Evolutionary conservation across 2,329 filamentous ascomycete genomes (phyloP).

Genomic region (Diaporthe sp.): DNA sequence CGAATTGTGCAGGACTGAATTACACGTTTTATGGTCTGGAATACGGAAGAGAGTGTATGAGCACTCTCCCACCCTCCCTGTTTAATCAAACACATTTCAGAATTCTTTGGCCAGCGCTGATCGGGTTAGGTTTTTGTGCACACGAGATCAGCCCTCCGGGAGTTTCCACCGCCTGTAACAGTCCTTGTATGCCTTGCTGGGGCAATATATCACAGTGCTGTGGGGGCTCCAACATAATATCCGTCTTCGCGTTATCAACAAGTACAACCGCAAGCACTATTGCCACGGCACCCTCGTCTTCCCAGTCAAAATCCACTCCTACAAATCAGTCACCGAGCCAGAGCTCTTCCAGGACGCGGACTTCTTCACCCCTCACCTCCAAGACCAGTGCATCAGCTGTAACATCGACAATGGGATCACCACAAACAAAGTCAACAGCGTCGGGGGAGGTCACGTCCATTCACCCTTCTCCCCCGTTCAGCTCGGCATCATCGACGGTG

Average conservation of each 20-base stretch:
- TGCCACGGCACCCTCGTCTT: neutral
- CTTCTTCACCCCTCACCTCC: neutral
- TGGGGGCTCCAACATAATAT: neutral
- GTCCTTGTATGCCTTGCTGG: neutral
- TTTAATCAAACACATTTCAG: neutral
- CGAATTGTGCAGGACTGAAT: neutral
- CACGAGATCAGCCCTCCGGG: neutral
- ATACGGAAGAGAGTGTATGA: neutral
- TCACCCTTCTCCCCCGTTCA: neutral
- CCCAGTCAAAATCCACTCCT: too few relatives aligned
- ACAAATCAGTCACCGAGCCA: neutral
- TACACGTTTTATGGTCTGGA: neutral
- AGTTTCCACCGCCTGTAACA: neutral
- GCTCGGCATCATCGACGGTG: neutral
- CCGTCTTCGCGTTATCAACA: neutral
- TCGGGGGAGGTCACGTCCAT: neutral
- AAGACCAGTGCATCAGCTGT: neutral
- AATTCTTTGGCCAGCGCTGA: neutral
- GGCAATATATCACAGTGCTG: neutral
- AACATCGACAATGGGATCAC: neutral
- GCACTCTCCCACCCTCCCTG: neutral
- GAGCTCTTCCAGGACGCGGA: neutral
- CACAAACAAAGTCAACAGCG: neutral
- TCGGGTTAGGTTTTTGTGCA: neutral
- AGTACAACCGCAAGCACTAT: neutral